Evolutionary conservation across 176 grass and related monocot genomes (phyloP).

Genomic region (Saccharum spontaneum): DNA sequence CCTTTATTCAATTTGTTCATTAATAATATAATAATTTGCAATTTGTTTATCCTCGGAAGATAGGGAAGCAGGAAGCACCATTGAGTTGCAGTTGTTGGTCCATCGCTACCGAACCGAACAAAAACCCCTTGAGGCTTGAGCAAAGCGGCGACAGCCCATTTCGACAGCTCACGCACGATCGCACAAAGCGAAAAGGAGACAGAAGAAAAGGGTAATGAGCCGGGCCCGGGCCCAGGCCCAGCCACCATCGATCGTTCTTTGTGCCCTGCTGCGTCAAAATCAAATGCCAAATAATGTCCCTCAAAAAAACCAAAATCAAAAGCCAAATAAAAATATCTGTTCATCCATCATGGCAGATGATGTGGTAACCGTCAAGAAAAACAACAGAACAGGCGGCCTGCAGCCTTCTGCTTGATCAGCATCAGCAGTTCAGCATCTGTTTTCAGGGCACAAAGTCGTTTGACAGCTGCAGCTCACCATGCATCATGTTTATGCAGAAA

Average conservation of each 20-base stretch:
- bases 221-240: not conserved
- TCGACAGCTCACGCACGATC: slow-evolving; percentile 22
- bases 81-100: not conserved
- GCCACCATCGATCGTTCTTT: not conserved
- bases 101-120: slow-evolving; percentile 14
- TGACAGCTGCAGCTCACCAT: too few relatives aligned
- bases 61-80: not conserved
- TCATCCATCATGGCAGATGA: too few relatives aligned
- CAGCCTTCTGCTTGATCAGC: not conserved
- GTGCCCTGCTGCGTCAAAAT: not conserved
- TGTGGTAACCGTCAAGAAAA: too few relatives aligned
- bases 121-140: not conserved
- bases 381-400: not conserved
- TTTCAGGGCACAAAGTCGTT: too few relatives aligned
- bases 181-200: not conserved
- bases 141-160: slow-evolving; percentile 16
- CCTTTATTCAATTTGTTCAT: not conserved
- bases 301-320: not conserved
- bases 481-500: not conserved
- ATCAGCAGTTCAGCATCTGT: not conserved
- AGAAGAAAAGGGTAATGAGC: not conserved
- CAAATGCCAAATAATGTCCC: not conserved
- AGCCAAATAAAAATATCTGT: not conserved
- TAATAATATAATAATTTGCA: too few relatives aligned
- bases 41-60: not conserved